phyloP scores from a whole-genome alignment of 345 rosid genomes.

The Brassica cretica region DNA sequence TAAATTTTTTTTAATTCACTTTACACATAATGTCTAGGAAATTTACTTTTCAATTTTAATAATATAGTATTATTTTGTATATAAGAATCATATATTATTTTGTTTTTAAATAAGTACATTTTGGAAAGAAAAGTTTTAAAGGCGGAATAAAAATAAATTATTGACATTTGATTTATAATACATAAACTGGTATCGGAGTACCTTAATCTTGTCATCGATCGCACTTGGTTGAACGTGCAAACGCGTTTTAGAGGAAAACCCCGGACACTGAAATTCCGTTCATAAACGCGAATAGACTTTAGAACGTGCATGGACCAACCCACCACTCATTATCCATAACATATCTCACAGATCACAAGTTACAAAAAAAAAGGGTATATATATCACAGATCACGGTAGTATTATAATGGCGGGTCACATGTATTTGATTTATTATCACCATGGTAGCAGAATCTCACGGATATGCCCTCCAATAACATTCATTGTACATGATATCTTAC shows the following conservation, averaged over 20 bases:
- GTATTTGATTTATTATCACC: slow-evolving; percentile 17
- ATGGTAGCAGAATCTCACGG: slow-evolving; percentile 29
- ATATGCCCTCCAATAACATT: slow-evolving; percentile 10
- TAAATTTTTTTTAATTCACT: too few relatives aligned
- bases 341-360: not conserved
- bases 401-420: not conserved
- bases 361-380: not conserved
- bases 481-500: slow-evolving; percentile 11
- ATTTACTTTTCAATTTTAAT: too few relatives aligned
- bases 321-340: not conserved
- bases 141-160: too few relatives aligned
- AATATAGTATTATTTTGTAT: too few relatives aligned
- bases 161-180: too few relatives aligned
- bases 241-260: not conserved
- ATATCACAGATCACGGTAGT: not conserved
- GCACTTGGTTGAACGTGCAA: not conserved
- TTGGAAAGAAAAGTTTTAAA: too few relatives aligned
- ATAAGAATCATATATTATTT: too few relatives aligned
- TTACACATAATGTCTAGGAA: too few relatives aligned
- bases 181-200: too few relatives aligned
- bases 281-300: not conserved
- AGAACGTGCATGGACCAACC: not conserved
- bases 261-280: not conserved
- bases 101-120: too few relatives aligned
- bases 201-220: too few relatives aligned